Base-by-base conservation (phyloP, 441 rosid species). In the Flueggea neowawraea region DNA sequence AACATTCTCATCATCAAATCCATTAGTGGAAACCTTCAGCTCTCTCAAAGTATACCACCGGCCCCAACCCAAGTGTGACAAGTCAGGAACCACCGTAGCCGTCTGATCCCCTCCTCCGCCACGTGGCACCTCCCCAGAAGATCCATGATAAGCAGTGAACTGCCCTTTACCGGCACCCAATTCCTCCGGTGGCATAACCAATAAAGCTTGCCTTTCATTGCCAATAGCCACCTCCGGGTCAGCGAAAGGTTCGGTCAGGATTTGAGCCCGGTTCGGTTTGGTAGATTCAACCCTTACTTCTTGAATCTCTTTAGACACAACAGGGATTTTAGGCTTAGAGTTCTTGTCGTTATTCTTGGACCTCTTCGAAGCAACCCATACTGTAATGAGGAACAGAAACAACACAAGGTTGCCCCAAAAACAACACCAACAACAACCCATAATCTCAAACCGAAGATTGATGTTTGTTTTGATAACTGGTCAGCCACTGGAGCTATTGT, bases 351-450 rank as follows among this genome's bases (percentile, higher is more conserved):
- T 66, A 67, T 65, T 74, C 64, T 67, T 74, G 45, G 80, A 69
- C 16, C 88, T 76, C 65, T 78, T 84, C 32, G 88, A 80, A 44
- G 92, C 87, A 72, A 93, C 81, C 87, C 90, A 93, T 61, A 93
- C 87, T 60, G 96, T 86, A 33, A 90, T 78, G 17, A 93, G 75
- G 75, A 88, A 87, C 57, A 93, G 97, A 59, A 88, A 63, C 28
- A 90, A 70, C 31, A 93, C 95, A 31, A 80, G 31, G 84, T 80
- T 12, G 91, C 84, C 11, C 97, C 98, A 12, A 88, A 87, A 58
- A 88, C 83, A 31, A 93, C 80, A 48, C 97, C 96, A 61, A 93
- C 88, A 12, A 93, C 88, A 2, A 90, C 86, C 97, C 98, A 88
- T 54, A 88, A 63, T 58, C 86, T 82, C 49, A 88, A 73, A 53